Base-by-base conservation (phyloP, 2,329 filamentous ascomycete species). In the Calonectria pauciramosa region DNA sequence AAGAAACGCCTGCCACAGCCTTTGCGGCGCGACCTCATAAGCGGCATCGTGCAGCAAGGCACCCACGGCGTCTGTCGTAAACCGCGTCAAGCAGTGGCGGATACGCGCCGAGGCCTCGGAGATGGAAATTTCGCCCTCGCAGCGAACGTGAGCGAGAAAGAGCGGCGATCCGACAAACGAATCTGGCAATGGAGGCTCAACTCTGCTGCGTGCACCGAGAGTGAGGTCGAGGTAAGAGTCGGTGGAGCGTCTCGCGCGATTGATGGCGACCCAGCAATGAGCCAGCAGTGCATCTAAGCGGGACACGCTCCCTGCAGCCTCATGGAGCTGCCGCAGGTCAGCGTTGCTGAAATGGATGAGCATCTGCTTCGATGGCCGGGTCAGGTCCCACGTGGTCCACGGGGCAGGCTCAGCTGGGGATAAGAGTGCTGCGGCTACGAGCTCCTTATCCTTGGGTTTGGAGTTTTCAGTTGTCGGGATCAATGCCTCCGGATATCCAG, bases 1-100 rank as follows among this genome's bases (percentile, higher is more conserved):
- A 3, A 65, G 30, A 23, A 65, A 65, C n/a, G 60, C 60, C 60
- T 65, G 60, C 60, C 60, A 65, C 28, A 49, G 26, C 30, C 60
- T 49, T 16, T 65, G 60, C 8, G 60, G 60, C 6, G 60, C 18
- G 38, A 65, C 20, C 23, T 65, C 60, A 23, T 65, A 32, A 13
- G 60, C 60, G 9, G 60, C 60, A 26, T 49, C 60, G 41, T 65
- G 60, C 41, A 65, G 30, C 23, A 65, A 32, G 38, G 38, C 38
- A 9, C 60, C 60, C 8, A 65, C 60, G 5, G 60, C 60, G 13
- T 65, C 60, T 14, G 60, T 41, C 18, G 38, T 65, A 14, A 65
- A 65, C 18, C 11, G 26, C 9, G 41, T 65, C 28, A 65, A 23
- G 60, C 60, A 65, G 13, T 5, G 8, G 30, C 60, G 60, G 13